phyloP scores from a whole-genome alignment of 768 basidiomycete species.

The Suillus brevipes region DNA sequence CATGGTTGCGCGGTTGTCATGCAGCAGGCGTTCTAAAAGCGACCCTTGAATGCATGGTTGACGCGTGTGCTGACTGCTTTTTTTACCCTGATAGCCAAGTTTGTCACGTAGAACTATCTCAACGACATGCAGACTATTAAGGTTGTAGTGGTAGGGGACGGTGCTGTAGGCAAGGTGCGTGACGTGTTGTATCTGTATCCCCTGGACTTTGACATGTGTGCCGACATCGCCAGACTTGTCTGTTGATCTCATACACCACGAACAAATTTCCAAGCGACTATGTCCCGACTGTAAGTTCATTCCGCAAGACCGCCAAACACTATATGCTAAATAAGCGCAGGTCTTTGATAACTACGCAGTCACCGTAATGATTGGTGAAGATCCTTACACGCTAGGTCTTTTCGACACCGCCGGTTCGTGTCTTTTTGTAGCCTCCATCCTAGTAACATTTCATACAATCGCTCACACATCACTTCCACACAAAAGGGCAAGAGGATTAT shows the following conservation, averaged over 20 bases:
- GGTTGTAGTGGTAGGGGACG: constrained; percentile 96
- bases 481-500: constrained; percentile 96
- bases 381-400: constrained; percentile 96
- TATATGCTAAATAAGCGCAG: constrained; percentile 38
- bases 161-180: constrained; percentile 96
- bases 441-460: constrained; percentile 11
- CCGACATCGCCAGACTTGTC: constrained; percentile 67
- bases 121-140: constrained; percentile 90
- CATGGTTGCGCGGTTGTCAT: constrained; percentile 30
- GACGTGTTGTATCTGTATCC: neutral
- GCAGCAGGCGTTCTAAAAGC: constrained; percentile 24
- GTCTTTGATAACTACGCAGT: constrained; percentile 98
- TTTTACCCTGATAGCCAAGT: constrained; percentile 13
- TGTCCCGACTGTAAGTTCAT: constrained; percentile 84
- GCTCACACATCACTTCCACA: constrained; percentile 18
- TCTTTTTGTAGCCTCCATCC: neutral
- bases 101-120: constrained; percentile 19
- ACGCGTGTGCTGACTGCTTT: constrained; percentile 14
- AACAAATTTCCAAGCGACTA: constrained; percentile 99
- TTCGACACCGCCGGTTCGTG: constrained; percentile 97
- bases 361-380: constrained; percentile 99
- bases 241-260: constrained; percentile 95
- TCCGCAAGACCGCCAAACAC: constrained; percentile 4
- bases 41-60: constrained; percentile 24
- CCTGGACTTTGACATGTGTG: neutral